Percentiles rank a stretch among this genome's conserved stretches.
Conservation (phyloP, 1,284 basidiomycete genomes). For the Cutaneotrichosporon dermatis region DNA sequence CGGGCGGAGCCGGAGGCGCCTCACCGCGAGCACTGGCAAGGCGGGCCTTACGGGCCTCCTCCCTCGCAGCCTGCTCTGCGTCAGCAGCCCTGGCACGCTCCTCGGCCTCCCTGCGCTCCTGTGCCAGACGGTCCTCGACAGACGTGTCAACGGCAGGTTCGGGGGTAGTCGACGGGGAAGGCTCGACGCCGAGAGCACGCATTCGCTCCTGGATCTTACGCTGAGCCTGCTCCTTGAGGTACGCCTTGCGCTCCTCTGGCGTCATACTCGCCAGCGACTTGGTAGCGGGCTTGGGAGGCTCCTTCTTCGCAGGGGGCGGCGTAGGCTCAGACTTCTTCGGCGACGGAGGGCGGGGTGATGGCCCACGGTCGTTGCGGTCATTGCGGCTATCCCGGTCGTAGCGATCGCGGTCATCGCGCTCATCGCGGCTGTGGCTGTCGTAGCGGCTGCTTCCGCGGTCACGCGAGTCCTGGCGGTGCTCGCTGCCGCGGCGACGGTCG, state of each 20-base stretch:
- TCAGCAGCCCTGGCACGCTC: conserved; percentile 71
- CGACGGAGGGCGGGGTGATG: not conserved
- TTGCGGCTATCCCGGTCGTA: too few relatives aligned
- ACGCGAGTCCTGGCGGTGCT: conserved; percentile 32
- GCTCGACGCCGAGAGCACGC: conserved; percentile 73
- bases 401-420: not conserved
- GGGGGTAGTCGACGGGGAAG: conserved; percentile 50
- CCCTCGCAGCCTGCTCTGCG: conserved; percentile 69
- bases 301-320: conserved; percentile 1
- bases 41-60: conserved; percentile 62
- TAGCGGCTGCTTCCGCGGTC: conserved; percentile 15
- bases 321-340: not conserved
- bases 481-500: conserved; percentile 45
- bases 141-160: conserved; percentile 60
- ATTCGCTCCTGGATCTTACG: conserved; percentile 80
- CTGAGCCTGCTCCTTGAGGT: conserved; percentile 75
- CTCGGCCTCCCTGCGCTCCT: conserved; percentile 80
- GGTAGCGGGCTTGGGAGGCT: conserved; percentile 39
- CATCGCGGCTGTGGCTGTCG: conserved; percentile 16
- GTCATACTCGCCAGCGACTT: conserved; percentile 69
- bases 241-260: conserved; percentile 75
- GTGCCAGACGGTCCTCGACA: conserved; percentile 73
- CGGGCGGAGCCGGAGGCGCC: conserved; percentile 20
- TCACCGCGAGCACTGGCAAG: conserved; percentile 59
- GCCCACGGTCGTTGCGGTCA: conserved; percentile 1